Conservation (phyloP, 78 protist genomes). For the Dictyostelium intermedium region DNA sequence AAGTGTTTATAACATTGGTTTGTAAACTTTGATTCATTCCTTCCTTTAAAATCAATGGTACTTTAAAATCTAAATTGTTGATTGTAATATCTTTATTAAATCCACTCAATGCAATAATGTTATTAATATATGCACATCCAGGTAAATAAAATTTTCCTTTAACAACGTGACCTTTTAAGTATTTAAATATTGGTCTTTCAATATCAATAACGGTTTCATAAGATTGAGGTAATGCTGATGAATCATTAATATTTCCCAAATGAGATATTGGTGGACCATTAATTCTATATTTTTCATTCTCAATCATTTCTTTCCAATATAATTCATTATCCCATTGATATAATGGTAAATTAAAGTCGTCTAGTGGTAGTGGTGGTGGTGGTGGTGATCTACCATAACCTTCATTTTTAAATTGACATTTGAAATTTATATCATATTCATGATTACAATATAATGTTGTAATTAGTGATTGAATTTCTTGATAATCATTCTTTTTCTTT, state of each 20-base stretch:
- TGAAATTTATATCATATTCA: no score
- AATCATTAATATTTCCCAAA: not conserved
- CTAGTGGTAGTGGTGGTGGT: no score
- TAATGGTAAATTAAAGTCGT: not conserved
- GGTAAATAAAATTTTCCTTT: no score
- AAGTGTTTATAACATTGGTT: not conserved
- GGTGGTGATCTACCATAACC: no score
- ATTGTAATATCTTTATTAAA: not conserved
- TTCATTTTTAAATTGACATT: no score
- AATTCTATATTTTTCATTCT: no score
- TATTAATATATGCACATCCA: not conserved
- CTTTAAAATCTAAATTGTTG: not conserved
- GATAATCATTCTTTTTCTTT: no score
- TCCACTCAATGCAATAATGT: not conserved
- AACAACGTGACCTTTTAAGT: not conserved
- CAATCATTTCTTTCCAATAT: no score
- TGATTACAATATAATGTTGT: no score
- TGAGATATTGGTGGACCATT: no score
- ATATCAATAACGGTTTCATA: not conserved
- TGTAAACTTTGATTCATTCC: not conserved
- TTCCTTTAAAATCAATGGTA: not conserved
- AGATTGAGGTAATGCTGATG: no score
- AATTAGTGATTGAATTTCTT: no score
- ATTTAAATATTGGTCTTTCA: not conserved
- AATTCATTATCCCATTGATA: conserved; percentile 15